Percentiles rank a stretch among this genome's conserved stretches.
Conservation (phyloP, 148 eudicot species). For the Rhododendron simsii region DNA sequence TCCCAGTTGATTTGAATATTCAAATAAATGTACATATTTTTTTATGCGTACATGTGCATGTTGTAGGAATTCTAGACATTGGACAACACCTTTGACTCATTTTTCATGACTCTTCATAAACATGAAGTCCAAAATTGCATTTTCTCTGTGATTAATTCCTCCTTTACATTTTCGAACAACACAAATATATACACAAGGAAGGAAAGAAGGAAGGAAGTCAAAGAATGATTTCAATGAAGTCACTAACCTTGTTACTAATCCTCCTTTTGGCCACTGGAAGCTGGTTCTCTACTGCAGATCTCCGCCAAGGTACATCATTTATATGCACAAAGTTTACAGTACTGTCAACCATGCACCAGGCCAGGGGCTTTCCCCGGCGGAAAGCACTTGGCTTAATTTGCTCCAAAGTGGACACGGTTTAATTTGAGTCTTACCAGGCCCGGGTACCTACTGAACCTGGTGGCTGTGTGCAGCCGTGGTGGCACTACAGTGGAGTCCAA, state of each 20-base stretch:
- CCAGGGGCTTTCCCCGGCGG: background rate
- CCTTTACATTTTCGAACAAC: background rate
- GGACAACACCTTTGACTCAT: background rate
- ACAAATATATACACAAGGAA: background rate
- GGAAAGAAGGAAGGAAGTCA: background rate
- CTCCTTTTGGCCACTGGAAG: background rate
- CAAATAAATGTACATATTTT: background rate
- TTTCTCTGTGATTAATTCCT: background rate
- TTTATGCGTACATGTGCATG: background rate
- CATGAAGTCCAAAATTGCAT: background rate
- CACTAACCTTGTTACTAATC: background rate
- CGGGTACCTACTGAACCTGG: background rate
- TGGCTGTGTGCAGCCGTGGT: background rate
- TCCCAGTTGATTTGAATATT: background rate
- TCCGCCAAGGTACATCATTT: background rate
- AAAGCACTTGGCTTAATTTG: too few relatives aligned
- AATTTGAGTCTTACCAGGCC: too few relatives aligned
- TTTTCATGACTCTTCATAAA: background rate
- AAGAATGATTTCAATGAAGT: background rate
- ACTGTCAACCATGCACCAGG: background rate
- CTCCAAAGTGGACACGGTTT: background rate
- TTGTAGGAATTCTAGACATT: background rate
- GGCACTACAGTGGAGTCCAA: background rate
- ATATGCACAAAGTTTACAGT: background rate
- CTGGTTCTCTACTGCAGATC: background rate